Evolutionary conservation across 805 yeast species (phyloP).

Genomic region (Monosporozyma siamensis): DNA sequence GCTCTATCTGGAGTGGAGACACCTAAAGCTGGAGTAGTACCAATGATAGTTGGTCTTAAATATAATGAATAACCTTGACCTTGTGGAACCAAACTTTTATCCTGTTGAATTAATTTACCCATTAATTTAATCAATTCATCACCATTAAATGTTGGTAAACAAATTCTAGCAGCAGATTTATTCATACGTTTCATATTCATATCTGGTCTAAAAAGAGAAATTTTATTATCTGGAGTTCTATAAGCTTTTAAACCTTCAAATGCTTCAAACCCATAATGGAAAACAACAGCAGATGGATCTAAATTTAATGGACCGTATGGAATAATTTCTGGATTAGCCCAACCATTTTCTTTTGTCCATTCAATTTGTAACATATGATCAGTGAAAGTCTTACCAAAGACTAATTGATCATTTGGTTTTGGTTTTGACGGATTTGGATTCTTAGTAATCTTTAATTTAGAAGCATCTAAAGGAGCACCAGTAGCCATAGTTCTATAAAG

Average conservation of each 20-base stretch:
- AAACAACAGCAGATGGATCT: slow-evolving; percentile 84
- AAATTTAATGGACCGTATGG: slow-evolving; percentile 71
- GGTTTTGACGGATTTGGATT: slow-evolving; percentile 43
- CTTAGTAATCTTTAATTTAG: slow-evolving; percentile 42
- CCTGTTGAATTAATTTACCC: slow-evolving; percentile 66
- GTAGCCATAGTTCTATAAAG: not conserved
- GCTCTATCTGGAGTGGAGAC: slow-evolving; percentile 79
- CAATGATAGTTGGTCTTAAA: slow-evolving; percentile 91
- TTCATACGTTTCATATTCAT: slow-evolving; percentile 90
- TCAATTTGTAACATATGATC: slow-evolving; percentile 82
- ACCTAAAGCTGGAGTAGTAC: slow-evolving; percentile 83
- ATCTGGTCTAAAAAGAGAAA: slow-evolving; percentile 84
- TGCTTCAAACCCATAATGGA: slow-evolving; percentile 90
- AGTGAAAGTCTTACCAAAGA: slow-evolving; percentile 70
- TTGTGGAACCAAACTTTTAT: slow-evolving; percentile 69
- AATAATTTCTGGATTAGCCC: slow-evolving; percentile 81
- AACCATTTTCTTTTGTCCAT: slow-evolving; percentile 70
- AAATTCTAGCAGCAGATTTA: slow-evolving; percentile 78
- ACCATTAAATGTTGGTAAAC: slow-evolving; percentile 76
- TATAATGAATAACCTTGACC: slow-evolving; percentile 87
- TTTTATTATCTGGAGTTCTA: slow-evolving; percentile 47
- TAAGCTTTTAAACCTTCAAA: slow-evolving; percentile 97
- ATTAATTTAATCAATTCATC: slow-evolving; percentile 69
- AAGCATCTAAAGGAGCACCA: slow-evolving; percentile 42
- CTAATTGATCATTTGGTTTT: slow-evolving; percentile 51